Conservation (phyloP, 129 eudicot species). For the Calendula officinalis region DNA sequence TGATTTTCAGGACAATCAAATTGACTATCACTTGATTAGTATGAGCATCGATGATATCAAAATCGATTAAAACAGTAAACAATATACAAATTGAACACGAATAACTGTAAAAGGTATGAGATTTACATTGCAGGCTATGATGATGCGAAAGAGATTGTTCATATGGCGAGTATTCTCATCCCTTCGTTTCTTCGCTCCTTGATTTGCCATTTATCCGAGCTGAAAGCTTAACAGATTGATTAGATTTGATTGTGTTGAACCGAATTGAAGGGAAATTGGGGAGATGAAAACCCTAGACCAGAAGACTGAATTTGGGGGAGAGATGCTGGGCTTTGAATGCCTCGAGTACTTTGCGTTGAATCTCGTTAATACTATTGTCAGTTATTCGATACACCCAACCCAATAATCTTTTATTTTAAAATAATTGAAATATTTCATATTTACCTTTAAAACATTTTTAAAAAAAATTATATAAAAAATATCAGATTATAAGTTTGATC, state of each 20-base stretch:
- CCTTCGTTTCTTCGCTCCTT: conserved; percentile 93
- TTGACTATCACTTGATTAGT: neutral
- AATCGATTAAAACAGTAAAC: neutral
- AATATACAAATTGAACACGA: neutral
- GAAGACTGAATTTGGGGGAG: conserved; percentile 7
- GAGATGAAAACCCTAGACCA: conserved; percentile 27
- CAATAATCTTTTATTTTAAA: no score
- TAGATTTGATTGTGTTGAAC: neutral
- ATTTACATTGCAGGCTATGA: conserved; percentile 68
- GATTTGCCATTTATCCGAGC: conserved; percentile 62
- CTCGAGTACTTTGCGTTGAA: neutral
- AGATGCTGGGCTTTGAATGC: conserved; percentile 15
- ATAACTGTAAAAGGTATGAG: neutral
- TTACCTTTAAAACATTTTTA: no score
- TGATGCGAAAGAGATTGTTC: conserved; percentile 64
- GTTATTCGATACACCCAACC: no score
- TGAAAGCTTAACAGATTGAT: neutral
- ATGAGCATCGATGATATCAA: conserved; percentile 12
- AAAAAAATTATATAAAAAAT: no score
- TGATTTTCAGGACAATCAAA: neutral
- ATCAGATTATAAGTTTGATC: no score
- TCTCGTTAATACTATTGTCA: no score
- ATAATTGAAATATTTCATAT: no score
- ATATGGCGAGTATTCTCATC: conserved; percentile 87
- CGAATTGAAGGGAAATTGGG: neutral